phyloP scores from a whole-genome alignment of 129 eudicot genomes.

The Erigeron canadensis region DNA sequence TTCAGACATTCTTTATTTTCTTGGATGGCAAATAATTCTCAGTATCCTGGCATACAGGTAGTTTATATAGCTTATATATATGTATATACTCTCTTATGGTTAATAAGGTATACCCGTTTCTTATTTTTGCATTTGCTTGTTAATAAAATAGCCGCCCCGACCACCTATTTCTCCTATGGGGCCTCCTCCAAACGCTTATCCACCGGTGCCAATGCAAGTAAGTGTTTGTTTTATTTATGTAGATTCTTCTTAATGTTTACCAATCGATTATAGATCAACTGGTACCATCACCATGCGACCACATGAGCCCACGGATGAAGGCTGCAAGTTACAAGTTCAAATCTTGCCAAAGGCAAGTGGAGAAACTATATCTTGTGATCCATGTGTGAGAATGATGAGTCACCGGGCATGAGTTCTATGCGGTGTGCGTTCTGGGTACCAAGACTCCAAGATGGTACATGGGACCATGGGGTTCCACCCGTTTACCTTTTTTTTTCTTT shows the following conservation, averaged over 20 bases:
- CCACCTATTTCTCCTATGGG: slow-evolving; percentile 58
- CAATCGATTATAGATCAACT: too few species aligned
- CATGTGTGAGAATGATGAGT: too few species aligned
- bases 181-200: slow-evolving; percentile 60
- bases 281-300: too few species aligned
- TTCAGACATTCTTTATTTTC: slow-evolving; percentile 38
- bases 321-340: too few species aligned
- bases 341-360: too few species aligned
- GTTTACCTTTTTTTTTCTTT: too few species aligned
- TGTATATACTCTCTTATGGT: slow-evolving; percentile 7
- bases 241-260: neutral
- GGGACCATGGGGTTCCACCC: too few species aligned
- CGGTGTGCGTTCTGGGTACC: too few species aligned
- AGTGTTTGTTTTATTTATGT: slow-evolving; percentile 14
- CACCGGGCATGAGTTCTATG: too few species aligned
- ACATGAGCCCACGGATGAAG: too few species aligned
- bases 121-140: slow-evolving; percentile 16
- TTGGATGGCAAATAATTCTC: slow-evolving; percentile 75
- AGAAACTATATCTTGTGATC: too few species aligned
- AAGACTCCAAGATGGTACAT: too few species aligned
- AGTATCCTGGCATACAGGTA: slow-evolving; percentile 70
- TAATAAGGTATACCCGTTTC: neutral
- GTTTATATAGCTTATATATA: slow-evolving; percentile 15
- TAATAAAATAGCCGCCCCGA: slow-evolving; percentile 49
- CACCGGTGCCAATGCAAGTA: slow-evolving; percentile 75